Conservation (phyloP, 192 early-diverging fungal genomes). For the Lunasporangiospora selenospora region DNA sequence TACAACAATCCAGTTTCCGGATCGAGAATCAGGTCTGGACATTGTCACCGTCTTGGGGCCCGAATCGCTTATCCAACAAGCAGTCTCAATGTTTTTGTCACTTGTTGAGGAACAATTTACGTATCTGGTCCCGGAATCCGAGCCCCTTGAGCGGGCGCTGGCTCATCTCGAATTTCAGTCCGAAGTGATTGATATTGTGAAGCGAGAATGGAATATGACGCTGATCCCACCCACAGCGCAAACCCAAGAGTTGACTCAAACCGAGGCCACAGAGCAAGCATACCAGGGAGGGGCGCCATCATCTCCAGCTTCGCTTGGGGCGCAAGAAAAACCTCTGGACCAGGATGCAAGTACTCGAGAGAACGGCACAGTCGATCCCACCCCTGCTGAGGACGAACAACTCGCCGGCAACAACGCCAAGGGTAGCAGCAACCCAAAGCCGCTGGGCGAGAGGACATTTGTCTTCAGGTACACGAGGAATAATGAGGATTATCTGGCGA, state of each 20-base stretch:
- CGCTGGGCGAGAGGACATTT: too few relatives aligned
- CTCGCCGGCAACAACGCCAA: too few relatives aligned
- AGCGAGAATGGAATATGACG: conserved; percentile 53
- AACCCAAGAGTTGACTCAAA: conserved; percentile 16
- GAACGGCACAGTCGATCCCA: too few relatives aligned
- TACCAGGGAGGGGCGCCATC: too few relatives aligned
- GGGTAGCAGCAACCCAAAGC: too few relatives aligned
- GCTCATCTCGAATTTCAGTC: conserved; percentile 54
- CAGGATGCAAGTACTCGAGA: too few relatives aligned
- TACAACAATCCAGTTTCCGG: conserved; percentile 67
- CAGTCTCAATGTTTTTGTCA: conserved; percentile 59
- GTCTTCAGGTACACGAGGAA: conserved; percentile 47
- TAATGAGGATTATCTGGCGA: conserved; percentile 37
- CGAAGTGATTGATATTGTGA: conserved; percentile 47
- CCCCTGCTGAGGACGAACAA: too few relatives aligned
- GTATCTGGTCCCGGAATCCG: conserved; percentile 59
- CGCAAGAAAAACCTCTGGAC: too few relatives aligned
- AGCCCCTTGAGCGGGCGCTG: conserved; percentile 44
- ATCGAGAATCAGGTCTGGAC: conserved; percentile 68
- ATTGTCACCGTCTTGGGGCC: conserved; percentile 63
- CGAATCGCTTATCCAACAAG: conserved; percentile 61
- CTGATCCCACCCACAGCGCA: conserved; percentile 25
- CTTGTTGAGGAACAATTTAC: conserved; percentile 64
- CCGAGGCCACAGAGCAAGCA: conserved; percentile 24
- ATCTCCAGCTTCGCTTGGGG: too few relatives aligned